phyloP scores from a whole-genome alignment of 2,329 filamentous ascomycete genomes.

The Alternaria rosae region DNA sequence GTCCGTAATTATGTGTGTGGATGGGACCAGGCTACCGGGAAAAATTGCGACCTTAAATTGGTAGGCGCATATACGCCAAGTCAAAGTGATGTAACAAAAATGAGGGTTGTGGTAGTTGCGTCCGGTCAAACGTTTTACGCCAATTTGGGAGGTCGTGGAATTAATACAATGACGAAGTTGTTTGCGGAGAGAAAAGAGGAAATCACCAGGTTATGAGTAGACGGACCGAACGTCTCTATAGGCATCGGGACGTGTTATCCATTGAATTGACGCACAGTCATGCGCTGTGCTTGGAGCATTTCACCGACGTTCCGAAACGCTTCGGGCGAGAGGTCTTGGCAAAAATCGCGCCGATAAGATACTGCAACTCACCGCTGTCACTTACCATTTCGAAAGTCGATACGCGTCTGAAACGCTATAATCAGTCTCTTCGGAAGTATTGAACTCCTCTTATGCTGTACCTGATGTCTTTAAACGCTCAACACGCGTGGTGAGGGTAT shows the following conservation, averaged over 20 bases:
- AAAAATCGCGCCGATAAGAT: not conserved
- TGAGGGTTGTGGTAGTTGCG: not conserved
- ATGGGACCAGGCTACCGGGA: not conserved
- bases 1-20: not conserved
- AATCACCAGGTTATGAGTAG: not conserved
- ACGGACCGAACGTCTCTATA: not conserved
- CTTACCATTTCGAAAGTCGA: not conserved
- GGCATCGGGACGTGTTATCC: constrained; percentile 4
- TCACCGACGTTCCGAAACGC: constrained; percentile 18
- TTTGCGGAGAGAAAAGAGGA: not conserved
- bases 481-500: not conserved
- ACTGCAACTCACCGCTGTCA: constrained; percentile 10
- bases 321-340: constrained; percentile 30
- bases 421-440: not conserved
- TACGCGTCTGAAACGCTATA: not conserved
- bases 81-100: not conserved
- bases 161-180: not conserved
- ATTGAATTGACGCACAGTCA: constrained; percentile 17
- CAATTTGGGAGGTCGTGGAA: not conserved
- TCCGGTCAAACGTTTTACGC: not conserved
- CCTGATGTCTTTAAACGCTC: not conserved
- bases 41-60: not conserved
- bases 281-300: constrained; percentile 8
- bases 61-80: not conserved
- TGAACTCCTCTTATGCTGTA: not conserved